A percentile compares a stretch with the other conserved stretches of the same genome.
Evolutionary conservation across 2,329 filamentous ascomycete genomes (phyloP).

Genomic region (Fusarium concolor): DNA sequence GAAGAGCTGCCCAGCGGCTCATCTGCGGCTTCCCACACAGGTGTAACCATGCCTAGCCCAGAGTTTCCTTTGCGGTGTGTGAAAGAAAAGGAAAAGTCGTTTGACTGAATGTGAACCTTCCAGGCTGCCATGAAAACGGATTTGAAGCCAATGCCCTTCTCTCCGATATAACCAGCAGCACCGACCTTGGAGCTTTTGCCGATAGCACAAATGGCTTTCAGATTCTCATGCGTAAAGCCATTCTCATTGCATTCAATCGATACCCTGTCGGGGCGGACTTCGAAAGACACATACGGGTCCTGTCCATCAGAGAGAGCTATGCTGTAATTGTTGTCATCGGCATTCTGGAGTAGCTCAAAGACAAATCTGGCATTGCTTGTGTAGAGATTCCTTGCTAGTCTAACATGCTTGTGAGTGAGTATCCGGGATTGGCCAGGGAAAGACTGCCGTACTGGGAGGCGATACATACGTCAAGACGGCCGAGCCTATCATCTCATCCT

Average conservation of each 20-base stretch:
- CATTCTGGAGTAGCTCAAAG: slow-evolving; percentile 66
- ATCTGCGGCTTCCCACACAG: slow-evolving; percentile 52
- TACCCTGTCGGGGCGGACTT: slow-evolving; percentile 52
- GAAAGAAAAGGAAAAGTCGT: slow-evolving; percentile 59
- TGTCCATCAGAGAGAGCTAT: slow-evolving; percentile 28
- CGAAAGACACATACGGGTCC: slow-evolving; percentile 51
- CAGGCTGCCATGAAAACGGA: slow-evolving; percentile 61
- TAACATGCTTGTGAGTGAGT: slow-evolving; percentile 31
- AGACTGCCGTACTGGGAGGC: background rate
- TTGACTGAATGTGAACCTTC: slow-evolving; percentile 59
- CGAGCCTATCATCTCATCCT: slow-evolving; percentile 43
- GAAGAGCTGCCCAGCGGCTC: slow-evolving; percentile 22
- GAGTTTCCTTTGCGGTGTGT: slow-evolving; percentile 52
- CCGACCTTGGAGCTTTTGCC: slow-evolving; percentile 59
- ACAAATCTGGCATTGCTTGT: slow-evolving; percentile 60
- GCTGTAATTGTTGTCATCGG: slow-evolving; percentile 62
- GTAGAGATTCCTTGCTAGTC: slow-evolving; percentile 58
- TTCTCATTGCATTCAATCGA: slow-evolving; percentile 63
- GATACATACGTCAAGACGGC: slow-evolving; percentile 39
- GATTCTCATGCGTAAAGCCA: slow-evolving; percentile 57
- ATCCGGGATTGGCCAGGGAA: background rate
- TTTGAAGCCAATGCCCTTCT: slow-evolving; percentile 65
- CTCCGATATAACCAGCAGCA: slow-evolving; percentile 59
- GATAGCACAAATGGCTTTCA: slow-evolving; percentile 60
- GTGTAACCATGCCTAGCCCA: slow-evolving; percentile 64